A percentile compares a stretch with the other conserved stretches of the same genome.
phyloP scores from a whole-genome alignment of 495 filamentous ascomycete species.

The Tuber borchii region DNA sequence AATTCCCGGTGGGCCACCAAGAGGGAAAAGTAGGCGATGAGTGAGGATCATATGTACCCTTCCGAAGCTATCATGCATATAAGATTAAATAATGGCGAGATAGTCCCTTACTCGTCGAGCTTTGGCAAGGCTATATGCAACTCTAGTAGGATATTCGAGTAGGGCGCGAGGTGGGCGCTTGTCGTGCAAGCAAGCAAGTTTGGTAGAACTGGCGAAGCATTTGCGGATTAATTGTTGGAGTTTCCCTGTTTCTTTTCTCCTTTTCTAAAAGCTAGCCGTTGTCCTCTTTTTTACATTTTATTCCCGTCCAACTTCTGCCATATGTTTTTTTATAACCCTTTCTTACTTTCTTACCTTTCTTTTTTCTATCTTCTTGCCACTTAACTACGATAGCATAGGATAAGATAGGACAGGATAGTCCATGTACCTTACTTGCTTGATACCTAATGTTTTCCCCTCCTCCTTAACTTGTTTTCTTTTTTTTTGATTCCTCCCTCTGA shows the following conservation, averaged over 20 bases:
- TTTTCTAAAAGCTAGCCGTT: constrained; percentile 9
- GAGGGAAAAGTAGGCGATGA: constrained; percentile 19
- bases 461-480: background rate
- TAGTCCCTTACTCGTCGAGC: background rate
- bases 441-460: background rate
- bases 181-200: constrained; percentile 7
- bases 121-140: constrained; percentile 27
- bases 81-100: constrained; percentile 29
- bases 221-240: constrained; percentile 17
- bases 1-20: constrained; percentile 6
- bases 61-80: constrained; percentile 35
- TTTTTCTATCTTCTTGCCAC: constrained; percentile 1
- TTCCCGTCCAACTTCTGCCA: constrained; percentile 1
- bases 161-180: constrained; percentile 5
- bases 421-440: background rate
- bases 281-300: constrained; percentile 7
- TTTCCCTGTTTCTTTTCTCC: constrained; percentile 17
- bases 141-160: background rate
- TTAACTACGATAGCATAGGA: background rate
- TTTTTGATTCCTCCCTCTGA: background rate
- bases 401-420: background rate
- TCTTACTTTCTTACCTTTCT: constrained; percentile 10
- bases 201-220: constrained; percentile 10
- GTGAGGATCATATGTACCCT: constrained; percentile 27
- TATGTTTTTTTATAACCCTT: constrained; percentile 14